A percentile compares a stretch with the other conserved stretches of the same genome.
phyloP scores from a whole-genome alignment of 140 eudicot genomes.

The Senecio squalidus region DNA sequence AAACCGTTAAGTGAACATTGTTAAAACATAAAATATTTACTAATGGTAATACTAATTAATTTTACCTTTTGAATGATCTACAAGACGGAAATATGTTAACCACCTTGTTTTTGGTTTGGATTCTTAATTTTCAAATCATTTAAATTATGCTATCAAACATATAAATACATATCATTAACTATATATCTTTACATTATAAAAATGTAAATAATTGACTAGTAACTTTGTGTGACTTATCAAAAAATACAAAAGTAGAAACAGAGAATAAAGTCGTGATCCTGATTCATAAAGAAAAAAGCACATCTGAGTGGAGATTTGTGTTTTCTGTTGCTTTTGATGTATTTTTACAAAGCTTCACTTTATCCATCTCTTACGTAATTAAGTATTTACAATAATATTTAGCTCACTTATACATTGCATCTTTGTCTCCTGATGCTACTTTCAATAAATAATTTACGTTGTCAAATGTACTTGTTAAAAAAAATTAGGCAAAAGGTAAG shows the following conservation, averaged over 20 bases:
- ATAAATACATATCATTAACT: no score
- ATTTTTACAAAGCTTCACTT: constrained; percentile 20
- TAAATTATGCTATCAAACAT: no score
- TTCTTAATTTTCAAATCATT: no score
- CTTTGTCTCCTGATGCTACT: not conserved
- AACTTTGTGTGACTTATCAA: no score
- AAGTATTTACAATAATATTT: not conserved
- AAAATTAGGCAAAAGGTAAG: not conserved
- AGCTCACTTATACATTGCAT: not conserved
- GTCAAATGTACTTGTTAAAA: not conserved
- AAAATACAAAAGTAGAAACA: not conserved
- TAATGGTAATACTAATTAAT: no score
- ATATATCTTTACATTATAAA: no score
- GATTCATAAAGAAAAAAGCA: not conserved
- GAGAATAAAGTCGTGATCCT: not conserved
- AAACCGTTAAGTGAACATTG: no score
- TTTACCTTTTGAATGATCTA: no score
- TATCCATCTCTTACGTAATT: constrained; percentile 19
- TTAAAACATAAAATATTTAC: no score
- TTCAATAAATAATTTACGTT: constrained; percentile 5
- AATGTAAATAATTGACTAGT: no score
- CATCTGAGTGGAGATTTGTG: constrained; percentile 21
- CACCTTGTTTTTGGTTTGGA: no score
- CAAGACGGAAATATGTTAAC: no score
- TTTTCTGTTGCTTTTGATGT: constrained; percentile 30